These are phyloP conservation scores for Cercospora zeae-maydis DNA, from an alignment of 2,329 filamentous ascomycete genomes.

Conservation along the genomic window DNA sequence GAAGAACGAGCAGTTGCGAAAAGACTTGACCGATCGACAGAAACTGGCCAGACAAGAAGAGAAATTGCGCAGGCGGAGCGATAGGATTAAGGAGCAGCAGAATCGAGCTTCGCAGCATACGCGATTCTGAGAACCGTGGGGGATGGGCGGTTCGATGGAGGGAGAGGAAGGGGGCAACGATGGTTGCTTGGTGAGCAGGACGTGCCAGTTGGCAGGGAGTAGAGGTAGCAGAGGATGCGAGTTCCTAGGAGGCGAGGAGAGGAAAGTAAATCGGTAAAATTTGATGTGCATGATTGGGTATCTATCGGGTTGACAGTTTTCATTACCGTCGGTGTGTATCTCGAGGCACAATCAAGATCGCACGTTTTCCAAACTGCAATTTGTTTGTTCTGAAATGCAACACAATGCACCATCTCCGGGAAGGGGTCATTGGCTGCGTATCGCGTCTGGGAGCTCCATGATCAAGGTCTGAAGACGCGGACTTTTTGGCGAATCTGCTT, in stretches of 20 bases:
- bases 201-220: too few relatives aligned
- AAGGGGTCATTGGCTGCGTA: background rate
- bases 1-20: conserved; percentile 1
- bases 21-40: conserved; percentile 5
- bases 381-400: background rate
- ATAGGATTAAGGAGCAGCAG: conserved; percentile 7
- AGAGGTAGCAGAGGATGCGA: background rate
- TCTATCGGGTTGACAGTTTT: background rate
- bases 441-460: background rate
- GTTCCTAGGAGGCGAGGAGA: too few relatives aligned
- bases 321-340: background rate
- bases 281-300: background rate
- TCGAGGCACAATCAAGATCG: too few relatives aligned
- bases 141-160: background rate
- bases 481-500: conserved; percentile 47
- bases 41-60: background rate
- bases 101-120: conserved; percentile 1
- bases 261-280: too few relatives aligned
- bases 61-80: conserved; percentile 3
- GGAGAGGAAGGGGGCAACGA: background rate
- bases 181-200: background rate
- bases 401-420: background rate
- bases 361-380: too few relatives aligned
- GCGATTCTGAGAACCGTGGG: background rate
- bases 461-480: conserved; percentile 30